Percentiles rank a stretch among this genome's conserved stretches.
Evolutionary conservation across 352 stramenopile species (phyloP).

Genomic region (Elongisporangium anandrum): DNA sequence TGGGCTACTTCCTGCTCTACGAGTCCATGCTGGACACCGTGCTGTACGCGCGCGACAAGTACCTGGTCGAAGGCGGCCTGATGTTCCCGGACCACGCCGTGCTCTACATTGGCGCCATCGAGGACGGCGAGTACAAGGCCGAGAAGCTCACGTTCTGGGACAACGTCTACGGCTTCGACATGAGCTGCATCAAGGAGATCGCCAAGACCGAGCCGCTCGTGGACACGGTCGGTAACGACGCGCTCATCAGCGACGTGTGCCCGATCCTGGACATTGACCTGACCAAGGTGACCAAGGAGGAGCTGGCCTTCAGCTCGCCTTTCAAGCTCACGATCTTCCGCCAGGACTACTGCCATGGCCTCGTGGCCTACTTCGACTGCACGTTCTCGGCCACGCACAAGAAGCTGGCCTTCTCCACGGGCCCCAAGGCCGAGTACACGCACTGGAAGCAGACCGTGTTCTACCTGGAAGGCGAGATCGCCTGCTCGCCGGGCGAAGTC

Average conservation of each 20-base stretch:
- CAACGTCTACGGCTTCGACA: constrained; percentile 99
- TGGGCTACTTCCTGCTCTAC: constrained; percentile 98
- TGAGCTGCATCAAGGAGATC: constrained; percentile 97
- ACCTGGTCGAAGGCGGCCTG: constrained; percentile 88
- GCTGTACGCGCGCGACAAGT: constrained; percentile 95
- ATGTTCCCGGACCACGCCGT: constrained; percentile 97
- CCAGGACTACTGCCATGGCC: constrained; percentile 95
- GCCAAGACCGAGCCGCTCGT: constrained; percentile 96
- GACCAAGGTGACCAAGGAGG: constrained; percentile 89
- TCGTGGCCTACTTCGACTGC: constrained; percentile 98
- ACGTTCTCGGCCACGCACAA: constrained; percentile 95
- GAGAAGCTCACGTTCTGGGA: constrained; percentile 95
- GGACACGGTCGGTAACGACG: constrained; percentile 93
- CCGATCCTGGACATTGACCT: constrained; percentile 93
- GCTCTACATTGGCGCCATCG: constrained; percentile 94
- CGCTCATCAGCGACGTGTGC: constrained; percentile 88
- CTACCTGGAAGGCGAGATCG: constrained; percentile 89
- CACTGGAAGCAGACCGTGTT: constrained; percentile 99
- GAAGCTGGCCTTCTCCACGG: constrained; percentile 95
- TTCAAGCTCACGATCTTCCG: constrained; percentile 91
- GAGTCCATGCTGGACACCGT: constrained; percentile 98
- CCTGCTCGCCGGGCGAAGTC: constrained; percentile 79
- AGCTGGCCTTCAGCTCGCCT: constrained; percentile 90
- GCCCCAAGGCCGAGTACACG: constrained; percentile 92
- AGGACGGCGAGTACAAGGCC: constrained; percentile 94